These are phyloP conservation scores for Colletotrichum camelliae DNA, from an alignment of 2,329 filamentous ascomycete genomes.

Conservation along the genomic window DNA sequence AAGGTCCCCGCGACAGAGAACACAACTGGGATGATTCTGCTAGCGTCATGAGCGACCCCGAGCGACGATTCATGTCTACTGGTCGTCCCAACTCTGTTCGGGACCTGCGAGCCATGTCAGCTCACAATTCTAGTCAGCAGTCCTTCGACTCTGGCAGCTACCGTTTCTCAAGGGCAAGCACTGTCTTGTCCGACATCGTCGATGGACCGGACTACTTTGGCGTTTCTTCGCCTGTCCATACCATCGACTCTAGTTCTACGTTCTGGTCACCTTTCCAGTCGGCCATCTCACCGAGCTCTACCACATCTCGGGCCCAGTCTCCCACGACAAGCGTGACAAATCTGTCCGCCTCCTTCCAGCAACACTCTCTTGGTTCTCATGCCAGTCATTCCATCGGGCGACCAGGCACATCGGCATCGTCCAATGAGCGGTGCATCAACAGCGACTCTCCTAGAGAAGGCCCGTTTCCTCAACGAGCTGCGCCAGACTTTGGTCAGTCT, in stretches of 20 bases:
- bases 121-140: slow-evolving; percentile 70
- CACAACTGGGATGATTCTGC: slow-evolving; percentile 57
- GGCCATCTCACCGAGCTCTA: slow-evolving; percentile 66
- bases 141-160: slow-evolving; percentile 74
- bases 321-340: slow-evolving; percentile 67
- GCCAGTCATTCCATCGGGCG: slow-evolving; percentile 57
- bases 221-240: slow-evolving; percentile 69
- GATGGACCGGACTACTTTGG: slow-evolving; percentile 77
- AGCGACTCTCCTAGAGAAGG: slow-evolving; percentile 69
- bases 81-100: slow-evolving; percentile 56
- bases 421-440: slow-evolving; percentile 69
- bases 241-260: slow-evolving; percentile 77
- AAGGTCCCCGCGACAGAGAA: slow-evolving; percentile 49
- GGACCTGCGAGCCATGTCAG: slow-evolving; percentile 63
- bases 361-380: slow-evolving; percentile 47
- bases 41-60: slow-evolving; percentile 61
- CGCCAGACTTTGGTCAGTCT: slow-evolving; percentile 83
- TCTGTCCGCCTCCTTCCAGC: slow-evolving; percentile 55
- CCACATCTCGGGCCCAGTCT: slow-evolving; percentile 63
- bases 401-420: slow-evolving; percentile 70
- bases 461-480: slow-evolving; percentile 77
- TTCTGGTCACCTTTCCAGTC: slow-evolving; percentile 91
- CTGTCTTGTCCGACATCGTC: slow-evolving; percentile 67
- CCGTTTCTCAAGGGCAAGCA: slow-evolving; percentile 61
- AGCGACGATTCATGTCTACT: slow-evolving; percentile 49